These are phyloP conservation scores for Bacidia gigantensis DNA, from an alignment of 495 filamentous ascomycete species.

Conservation along the genomic window DNA sequence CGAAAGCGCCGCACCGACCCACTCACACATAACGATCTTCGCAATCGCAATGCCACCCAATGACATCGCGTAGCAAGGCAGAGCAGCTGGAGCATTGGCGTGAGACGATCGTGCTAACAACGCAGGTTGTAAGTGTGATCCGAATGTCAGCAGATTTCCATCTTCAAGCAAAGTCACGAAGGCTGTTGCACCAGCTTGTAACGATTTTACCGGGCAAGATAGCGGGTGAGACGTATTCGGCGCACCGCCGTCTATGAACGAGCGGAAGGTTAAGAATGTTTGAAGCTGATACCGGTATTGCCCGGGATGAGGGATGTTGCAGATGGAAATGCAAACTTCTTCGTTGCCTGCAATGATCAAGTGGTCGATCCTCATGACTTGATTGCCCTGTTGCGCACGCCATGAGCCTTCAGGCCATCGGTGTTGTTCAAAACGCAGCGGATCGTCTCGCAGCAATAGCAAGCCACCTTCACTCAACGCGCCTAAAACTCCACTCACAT, in stretches of 20 bases:
- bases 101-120: conserved; percentile 11
- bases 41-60: conserved; percentile 37
- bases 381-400: conserved; percentile 2
- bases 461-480: conserved; percentile 1
- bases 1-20: conserved; percentile 42
- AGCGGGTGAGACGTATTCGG: conserved; percentile 14
- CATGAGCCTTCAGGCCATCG: not conserved
- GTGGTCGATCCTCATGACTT: conserved; percentile 1
- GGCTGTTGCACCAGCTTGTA: conserved; percentile 36
- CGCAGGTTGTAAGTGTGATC: conserved; percentile 38
- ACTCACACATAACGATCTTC: conserved; percentile 43
- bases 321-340: conserved; percentile 12
- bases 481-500: conserved; percentile 14
- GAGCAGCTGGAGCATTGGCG: conserved; percentile 3
- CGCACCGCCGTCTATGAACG: conserved; percentile 3
- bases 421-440: not conserved
- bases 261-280: conserved; percentile 6
- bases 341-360: conserved; percentile 15
- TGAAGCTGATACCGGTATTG: not conserved
- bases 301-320: not conserved
- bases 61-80: conserved; percentile 31
- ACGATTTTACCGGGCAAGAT: conserved; percentile 20
- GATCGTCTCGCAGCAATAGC: not conserved
- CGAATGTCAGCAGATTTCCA: conserved; percentile 45
- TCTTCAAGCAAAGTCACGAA: conserved; percentile 37